Conservation (phyloP, 106 monocot species). For the Chionographis japonica region DNA sequence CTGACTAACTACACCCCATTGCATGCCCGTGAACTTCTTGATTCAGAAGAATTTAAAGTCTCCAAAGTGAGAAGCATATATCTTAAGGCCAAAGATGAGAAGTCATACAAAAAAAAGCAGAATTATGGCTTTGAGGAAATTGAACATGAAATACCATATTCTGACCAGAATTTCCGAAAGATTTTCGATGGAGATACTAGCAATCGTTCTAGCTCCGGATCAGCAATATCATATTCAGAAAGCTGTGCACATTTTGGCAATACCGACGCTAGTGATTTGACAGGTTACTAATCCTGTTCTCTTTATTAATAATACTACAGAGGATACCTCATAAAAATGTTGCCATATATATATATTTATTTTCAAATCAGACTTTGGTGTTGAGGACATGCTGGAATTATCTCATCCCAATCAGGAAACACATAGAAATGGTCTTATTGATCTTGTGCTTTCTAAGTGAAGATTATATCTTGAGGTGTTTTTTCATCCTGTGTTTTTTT, state of each 20-base stretch:
- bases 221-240: constrained; percentile 82
- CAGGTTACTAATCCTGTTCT: constrained; percentile 37
- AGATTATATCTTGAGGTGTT: no score
- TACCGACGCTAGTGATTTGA: constrained; percentile 59
- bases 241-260: constrained; percentile 82
- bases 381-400: background rate
- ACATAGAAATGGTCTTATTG: no score
- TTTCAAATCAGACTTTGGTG: no score
- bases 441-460: no score
- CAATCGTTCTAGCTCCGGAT: constrained; percentile 86
- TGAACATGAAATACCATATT: constrained; percentile 41
- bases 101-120: constrained; percentile 51
- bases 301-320: background rate
- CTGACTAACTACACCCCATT: constrained; percentile 87
- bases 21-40: constrained; percentile 72
- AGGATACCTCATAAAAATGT: background rate
- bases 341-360: background rate
- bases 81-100: constrained; percentile 46
- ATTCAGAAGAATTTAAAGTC: constrained; percentile 48
- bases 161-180: constrained; percentile 62
- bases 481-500: no score
- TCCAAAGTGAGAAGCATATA: constrained; percentile 39
- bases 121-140: constrained; percentile 16
- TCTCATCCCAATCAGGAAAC: background rate
- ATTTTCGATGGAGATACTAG: constrained; percentile 60